Evolutionary conservation across 768 basidiomycete genomes (phyloP).

Genomic region (Podaxis sp.): DNA sequence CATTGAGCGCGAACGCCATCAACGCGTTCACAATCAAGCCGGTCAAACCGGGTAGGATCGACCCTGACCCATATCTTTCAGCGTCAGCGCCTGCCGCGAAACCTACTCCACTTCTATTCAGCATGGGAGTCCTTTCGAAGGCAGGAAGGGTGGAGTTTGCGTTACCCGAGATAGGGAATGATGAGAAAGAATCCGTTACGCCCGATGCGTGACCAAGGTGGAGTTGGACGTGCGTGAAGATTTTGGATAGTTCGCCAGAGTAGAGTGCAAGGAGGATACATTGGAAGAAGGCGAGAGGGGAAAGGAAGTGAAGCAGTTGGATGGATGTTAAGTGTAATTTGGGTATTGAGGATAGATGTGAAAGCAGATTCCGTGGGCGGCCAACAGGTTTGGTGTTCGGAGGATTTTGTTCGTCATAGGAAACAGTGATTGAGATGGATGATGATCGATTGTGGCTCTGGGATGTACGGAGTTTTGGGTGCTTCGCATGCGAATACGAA

Average conservation of each 20-base stretch:
- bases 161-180: conserved; percentile 15
- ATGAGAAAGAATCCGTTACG: conserved; percentile 26
- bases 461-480: not conserved
- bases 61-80: conserved; percentile 19
- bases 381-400: not conserved
- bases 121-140: not conserved
- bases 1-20: conserved; percentile 90
- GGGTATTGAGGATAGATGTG: conserved; percentile 22
- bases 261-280: conserved; percentile 75
- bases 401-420: not conserved
- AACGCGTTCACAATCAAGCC: conserved; percentile 73
- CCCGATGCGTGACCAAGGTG: conserved; percentile 14
- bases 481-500: not conserved
- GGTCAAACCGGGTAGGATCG: not conserved
- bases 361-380: not conserved
- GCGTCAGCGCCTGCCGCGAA: conserved; percentile 20
- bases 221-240: not conserved
- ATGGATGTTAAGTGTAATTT: conserved; percentile 54
- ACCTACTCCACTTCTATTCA: conserved; percentile 30
- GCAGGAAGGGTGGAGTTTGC: not conserved
- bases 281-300: conserved; percentile 88
- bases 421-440: conserved; percentile 10
- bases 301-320: conserved; percentile 87
- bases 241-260: conserved; percentile 71
- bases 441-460: conserved; percentile 3